Conservation (phyloP, 139 green algal species). For the Closterium sp. region DNA sequence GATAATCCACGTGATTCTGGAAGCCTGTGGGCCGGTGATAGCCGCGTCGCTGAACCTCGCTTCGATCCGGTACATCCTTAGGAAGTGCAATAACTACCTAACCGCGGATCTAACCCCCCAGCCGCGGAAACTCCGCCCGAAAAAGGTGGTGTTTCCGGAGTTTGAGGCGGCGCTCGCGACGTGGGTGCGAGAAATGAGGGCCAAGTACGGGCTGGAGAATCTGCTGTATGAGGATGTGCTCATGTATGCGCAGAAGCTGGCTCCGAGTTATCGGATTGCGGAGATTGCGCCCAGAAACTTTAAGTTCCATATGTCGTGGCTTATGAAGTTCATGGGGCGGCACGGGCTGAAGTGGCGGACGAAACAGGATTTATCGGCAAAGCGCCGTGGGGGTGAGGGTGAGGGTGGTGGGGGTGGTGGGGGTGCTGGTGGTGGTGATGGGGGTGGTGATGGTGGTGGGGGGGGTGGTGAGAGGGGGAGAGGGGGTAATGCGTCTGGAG, state of each 20-base stretch:
- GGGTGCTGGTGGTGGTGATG: background rate
- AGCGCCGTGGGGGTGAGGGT: background rate
- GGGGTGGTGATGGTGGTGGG: background rate
- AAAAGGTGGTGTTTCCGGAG: background rate
- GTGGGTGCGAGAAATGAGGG: background rate
- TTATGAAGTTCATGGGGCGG: background rate
- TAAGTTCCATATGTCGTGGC: background rate
- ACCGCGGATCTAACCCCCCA: background rate
- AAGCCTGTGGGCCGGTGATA: background rate
- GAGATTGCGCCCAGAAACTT: background rate
- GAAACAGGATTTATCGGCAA: background rate
- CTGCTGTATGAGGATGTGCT: background rate
- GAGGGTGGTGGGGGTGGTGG: background rate
- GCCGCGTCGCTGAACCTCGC: background rate
- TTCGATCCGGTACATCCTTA: background rate
- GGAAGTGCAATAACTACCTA: background rate
- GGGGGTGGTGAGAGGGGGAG: background rate
- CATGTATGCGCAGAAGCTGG: background rate
- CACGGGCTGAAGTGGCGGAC: background rate
- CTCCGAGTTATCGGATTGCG: background rate
- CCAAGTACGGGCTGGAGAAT: background rate
- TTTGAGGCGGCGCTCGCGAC: background rate
- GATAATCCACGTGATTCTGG: background rate
- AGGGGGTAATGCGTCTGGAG: background rate
- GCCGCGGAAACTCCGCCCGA: background rate